These are phyloP conservation scores for Erodium chrysanthum DNA, from an alignment of 441 rosid genomes.

Conservation along the genomic window DNA sequence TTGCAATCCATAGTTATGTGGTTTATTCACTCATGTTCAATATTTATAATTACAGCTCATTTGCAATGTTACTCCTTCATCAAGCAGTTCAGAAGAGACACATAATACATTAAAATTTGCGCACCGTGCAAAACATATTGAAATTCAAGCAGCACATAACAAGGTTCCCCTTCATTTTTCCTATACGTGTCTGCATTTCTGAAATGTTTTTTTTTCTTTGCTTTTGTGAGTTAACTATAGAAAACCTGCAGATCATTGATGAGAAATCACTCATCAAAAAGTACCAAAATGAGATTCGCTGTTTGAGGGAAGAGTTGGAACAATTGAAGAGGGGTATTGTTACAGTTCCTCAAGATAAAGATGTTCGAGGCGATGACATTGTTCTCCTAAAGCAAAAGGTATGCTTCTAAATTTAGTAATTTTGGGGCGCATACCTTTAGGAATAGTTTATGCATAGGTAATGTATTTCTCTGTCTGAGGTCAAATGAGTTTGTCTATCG, in stretches of 20 bases:
- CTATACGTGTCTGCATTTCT: background rate
- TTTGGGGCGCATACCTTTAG: background rate
- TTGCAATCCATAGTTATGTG: background rate
- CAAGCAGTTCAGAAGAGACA: conserved; percentile 69
- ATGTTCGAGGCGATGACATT: conserved; percentile 59
- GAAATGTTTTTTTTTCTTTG: background rate
- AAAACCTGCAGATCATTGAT: conserved; percentile 51
- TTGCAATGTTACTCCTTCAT: conserved; percentile 73
- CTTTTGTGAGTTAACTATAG: conserved; percentile 4
- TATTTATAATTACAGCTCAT: conserved; percentile 50
- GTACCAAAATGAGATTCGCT: conserved; percentile 60
- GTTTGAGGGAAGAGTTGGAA: conserved; percentile 60
- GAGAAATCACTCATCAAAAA: conserved; percentile 71
- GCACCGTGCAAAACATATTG: conserved; percentile 29
- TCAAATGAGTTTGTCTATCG: background rate
- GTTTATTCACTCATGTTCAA: conserved; percentile 19
- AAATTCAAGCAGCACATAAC: conserved; percentile 62
- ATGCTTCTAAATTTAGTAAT: conserved; percentile 1
- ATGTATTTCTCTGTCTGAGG: background rate
- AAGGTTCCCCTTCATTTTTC: conserved; percentile 30
- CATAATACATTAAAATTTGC: background rate
- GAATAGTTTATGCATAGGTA: background rate
- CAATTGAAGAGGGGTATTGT: conserved; percentile 57
- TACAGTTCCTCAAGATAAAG: conserved; percentile 23
- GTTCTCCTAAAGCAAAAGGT: conserved; percentile 88